These are phyloP conservation scores for Chlamydomonas urium DNA, from an alignment of 139 green algal genomes.

Conservation along the genomic window DNA sequence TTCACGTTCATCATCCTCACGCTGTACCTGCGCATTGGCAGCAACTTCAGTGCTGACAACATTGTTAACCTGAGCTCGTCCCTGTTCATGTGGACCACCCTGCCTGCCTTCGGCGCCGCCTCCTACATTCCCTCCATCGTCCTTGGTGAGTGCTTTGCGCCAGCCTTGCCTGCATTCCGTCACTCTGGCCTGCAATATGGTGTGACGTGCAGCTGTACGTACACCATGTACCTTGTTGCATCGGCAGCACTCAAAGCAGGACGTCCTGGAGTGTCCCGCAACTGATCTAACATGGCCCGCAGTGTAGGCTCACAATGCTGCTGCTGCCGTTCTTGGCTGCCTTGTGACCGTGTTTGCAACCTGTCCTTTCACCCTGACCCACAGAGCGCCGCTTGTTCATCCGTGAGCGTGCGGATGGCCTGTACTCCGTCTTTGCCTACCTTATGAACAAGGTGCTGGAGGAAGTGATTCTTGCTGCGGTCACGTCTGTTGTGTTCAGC, in stretches of 20 bases:
- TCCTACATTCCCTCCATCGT: slow-evolving; percentile 74
- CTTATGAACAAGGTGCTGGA: slow-evolving; percentile 68
- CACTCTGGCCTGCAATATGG: no score
- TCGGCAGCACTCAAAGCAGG: slow-evolving; percentile 53
- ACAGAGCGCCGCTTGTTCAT: slow-evolving; percentile 75
- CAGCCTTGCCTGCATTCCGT: no score
- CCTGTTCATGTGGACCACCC: slow-evolving; percentile 46
- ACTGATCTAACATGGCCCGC: no score
- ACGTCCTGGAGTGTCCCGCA: not conserved
- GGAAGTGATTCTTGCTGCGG: slow-evolving; percentile 19
- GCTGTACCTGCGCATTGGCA: slow-evolving; percentile 55
- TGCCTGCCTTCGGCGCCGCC: slow-evolving; percentile 66
- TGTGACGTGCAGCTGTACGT: no score
- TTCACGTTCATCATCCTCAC: slow-evolving; percentile 21
- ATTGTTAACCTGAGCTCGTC: not conserved
- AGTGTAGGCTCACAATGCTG: slow-evolving; percentile 20
- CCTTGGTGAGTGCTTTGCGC: slow-evolving; percentile 33
- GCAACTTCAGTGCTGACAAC: slow-evolving; percentile 13
- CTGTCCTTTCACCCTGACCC: not conserved
- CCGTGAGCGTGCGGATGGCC: slow-evolving; percentile 68
- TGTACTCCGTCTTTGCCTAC: slow-evolving; percentile 78
- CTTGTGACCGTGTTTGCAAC: not conserved
- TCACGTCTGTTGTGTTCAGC: not conserved
- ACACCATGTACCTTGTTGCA: no score
- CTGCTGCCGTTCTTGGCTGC: slow-evolving; percentile 2